Evolutionary conservation across 78 protist genomes (phyloP), one percentile per base, ranked within the genome.

Genomic region (Dictyostelium citrinum): DNA sequence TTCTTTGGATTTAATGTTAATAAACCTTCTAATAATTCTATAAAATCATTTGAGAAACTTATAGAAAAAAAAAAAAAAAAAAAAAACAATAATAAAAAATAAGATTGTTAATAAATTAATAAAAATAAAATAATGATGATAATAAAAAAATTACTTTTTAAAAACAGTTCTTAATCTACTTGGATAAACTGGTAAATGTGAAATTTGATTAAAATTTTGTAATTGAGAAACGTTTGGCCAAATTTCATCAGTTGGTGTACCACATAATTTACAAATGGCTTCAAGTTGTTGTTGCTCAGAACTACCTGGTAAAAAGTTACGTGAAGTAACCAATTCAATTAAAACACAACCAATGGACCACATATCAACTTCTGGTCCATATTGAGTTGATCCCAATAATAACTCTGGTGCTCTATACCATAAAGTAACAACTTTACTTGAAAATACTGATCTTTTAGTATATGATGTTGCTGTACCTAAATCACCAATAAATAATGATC

Each of bases 391-490:
- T 14, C 97, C 97, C 24, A 95, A 91, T 27, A 97, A 72, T 60
- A 97, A 81, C 90, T 97, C 98, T 43, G 98, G 98, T 16, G 98
- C 96, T 33, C 97, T 67, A 68, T 96, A 97, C 97, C 96, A 96
- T 11, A 95, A 86, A 8, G 97, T 95, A 6, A 95, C 96, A 12
- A 97, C 98, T 43, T 78, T 33, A 45, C 71, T 78, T 16, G 85
- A 78, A 27, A 88, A 88, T 22, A 67, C 79, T 14, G 93, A 88
- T 43, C 93, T 58, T 14, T 88, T 88, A 2, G 49, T 43, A 49
- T 67, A 88, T 7, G 93, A 88, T 20, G 93, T 88, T 4, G 93
- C 93, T 29, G 93, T 88, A 49, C 93, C 93, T n/a, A 88, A 76
- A 46, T 88, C 93, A 78, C 93, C 93, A 78, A 88, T 88, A 64